These are phyloP conservation scores for Pythium insidiosum DNA, from an alignment of 352 stramenopile genomes.

Conservation along the genomic window DNA sequence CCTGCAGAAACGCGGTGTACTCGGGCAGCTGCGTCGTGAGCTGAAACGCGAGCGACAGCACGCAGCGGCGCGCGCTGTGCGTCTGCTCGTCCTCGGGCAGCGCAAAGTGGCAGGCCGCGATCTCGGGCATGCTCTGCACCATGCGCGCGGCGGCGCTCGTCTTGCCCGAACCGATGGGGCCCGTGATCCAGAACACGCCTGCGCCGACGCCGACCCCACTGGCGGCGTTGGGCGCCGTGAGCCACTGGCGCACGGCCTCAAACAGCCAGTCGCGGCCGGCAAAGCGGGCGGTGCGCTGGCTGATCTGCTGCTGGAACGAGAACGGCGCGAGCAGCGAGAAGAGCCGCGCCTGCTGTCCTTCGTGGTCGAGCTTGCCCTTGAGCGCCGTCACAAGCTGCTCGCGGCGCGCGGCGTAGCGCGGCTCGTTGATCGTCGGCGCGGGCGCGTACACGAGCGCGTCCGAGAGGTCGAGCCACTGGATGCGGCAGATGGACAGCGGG, in stretches of 20 bases:
- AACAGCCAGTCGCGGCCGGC: conserved; percentile 59
- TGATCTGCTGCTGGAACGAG: conserved; percentile 69
- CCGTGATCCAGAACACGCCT: conserved; percentile 66
- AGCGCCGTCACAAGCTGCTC: conserved; percentile 50
- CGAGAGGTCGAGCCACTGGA: conserved; percentile 75
- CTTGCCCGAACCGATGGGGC: conserved; percentile 64
- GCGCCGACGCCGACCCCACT: no score
- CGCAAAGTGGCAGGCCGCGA: conserved; percentile 67
- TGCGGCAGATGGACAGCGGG: conserved; percentile 71
- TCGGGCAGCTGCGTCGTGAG: conserved; percentile 66
- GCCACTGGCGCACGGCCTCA: conserved; percentile 33
- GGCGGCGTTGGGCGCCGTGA: conserved; percentile 19
- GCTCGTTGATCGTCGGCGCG: conserved; percentile 26
- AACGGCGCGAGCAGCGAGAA: conserved; percentile 60
- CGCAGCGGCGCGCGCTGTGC: conserved; percentile 47
- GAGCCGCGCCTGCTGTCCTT: conserved; percentile 58
- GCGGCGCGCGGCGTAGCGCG: conserved; percentile 40
- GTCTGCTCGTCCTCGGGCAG: conserved; percentile 71
- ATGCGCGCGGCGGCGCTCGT: conserved; percentile 53
- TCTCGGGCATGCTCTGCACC: conserved; percentile 59
- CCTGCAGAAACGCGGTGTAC: conserved; percentile 58
- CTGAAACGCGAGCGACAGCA: conserved; percentile 66
- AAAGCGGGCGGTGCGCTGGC: conserved; percentile 57
- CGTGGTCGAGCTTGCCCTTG: conserved; percentile 57
- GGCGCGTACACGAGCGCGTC: conserved; percentile 50